phyloP scores from a whole-genome alignment of 1,284 basidiomycete species.

The Peniophora sp. region DNA sequence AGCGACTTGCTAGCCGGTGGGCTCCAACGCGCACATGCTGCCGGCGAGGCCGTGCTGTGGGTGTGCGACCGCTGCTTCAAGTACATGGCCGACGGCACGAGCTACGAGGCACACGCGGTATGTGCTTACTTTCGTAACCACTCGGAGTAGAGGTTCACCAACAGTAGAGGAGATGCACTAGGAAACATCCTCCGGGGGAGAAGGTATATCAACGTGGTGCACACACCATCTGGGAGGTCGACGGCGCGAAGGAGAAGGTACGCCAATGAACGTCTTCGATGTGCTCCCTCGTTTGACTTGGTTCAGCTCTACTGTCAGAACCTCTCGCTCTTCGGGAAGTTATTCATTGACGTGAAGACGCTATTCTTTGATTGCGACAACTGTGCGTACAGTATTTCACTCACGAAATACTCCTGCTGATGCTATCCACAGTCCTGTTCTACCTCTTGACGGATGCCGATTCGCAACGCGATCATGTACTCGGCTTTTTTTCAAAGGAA shows the following conservation, averaged over 20 bases:
- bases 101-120: conserved; percentile 73
- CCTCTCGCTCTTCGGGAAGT: conserved; percentile 90
- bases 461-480: conserved; percentile 67
- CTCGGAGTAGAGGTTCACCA: conserved; percentile 5
- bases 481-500: conserved; percentile 99
- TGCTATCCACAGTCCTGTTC: conserved; percentile 64
- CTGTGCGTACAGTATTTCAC: conserved; percentile 46
- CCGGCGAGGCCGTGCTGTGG: conserved; percentile 55
- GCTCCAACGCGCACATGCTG: conserved; percentile 40
- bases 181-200: conserved; percentile 76
- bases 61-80: conserved; percentile 96
- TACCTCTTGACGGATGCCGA: conserved; percentile 90
- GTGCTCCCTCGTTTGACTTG: conserved; percentile 4
- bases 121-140: conserved; percentile 19
- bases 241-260: conserved; percentile 82
- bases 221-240: conserved; percentile 93
- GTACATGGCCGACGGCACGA: conserved; percentile 75
- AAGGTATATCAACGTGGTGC: conserved; percentile 90
- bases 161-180: conserved; percentile 67
- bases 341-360: conserved; percentile 99
- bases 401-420: too few relatives aligned
- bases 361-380: conserved; percentile 91
- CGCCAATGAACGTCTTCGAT: conserved; percentile 11
- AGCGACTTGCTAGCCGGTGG: conserved; percentile 64
- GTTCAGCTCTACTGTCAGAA: conserved; percentile 90